A percentile compares a stretch with the other conserved stretches of the same genome.
phyloP scores from a whole-genome alignment of 257 asterid species.

The Gardenia jasminoides region DNA sequence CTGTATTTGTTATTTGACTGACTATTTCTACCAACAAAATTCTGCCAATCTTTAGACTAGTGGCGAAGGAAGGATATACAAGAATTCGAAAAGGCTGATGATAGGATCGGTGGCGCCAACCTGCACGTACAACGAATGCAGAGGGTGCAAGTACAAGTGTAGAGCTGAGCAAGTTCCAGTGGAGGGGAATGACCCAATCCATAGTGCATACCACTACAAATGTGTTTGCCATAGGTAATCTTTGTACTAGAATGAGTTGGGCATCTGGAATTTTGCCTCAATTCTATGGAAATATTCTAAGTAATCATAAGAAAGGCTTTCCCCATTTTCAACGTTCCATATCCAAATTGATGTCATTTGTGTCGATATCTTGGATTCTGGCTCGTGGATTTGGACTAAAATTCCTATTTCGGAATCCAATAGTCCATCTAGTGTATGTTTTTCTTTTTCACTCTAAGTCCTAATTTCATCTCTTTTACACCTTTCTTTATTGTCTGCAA shows the following conservation, averaged over 20 bases:
- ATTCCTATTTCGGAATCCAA: neutral
- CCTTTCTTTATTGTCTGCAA: neutral
- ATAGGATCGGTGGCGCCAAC: slow-evolving; percentile 93
- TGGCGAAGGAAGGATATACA: slow-evolving; percentile 5
- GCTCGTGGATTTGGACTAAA: slow-evolving; percentile 4
- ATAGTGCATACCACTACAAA: slow-evolving; percentile 84
- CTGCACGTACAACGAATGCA: slow-evolving; percentile 89
- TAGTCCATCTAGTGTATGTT: neutral
- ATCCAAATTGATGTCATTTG: neutral
- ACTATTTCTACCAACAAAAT: neutral
- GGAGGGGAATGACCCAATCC: slow-evolving; percentile 85
- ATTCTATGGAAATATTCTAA: neutral
- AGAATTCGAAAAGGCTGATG: slow-evolving; percentile 41
- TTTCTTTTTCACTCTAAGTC: neutral
- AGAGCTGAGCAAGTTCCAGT: slow-evolving; percentile 95
- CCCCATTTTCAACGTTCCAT: neutral
- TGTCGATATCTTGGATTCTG: slow-evolving; percentile 4
- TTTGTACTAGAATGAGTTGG: neutral
- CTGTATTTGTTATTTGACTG: neutral
- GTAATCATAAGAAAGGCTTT: neutral
- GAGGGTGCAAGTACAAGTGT: slow-evolving; percentile 80
- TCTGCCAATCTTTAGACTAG: neutral
- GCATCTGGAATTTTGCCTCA: slow-evolving; percentile 2
- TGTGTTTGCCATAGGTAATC: slow-evolving; percentile 78
- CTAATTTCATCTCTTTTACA: neutral